A percentile compares a stretch with the other conserved stretches of the same genome.
phyloP scores from a whole-genome alignment of 306 rosid species.

The Begonia loranthoides region DNA sequence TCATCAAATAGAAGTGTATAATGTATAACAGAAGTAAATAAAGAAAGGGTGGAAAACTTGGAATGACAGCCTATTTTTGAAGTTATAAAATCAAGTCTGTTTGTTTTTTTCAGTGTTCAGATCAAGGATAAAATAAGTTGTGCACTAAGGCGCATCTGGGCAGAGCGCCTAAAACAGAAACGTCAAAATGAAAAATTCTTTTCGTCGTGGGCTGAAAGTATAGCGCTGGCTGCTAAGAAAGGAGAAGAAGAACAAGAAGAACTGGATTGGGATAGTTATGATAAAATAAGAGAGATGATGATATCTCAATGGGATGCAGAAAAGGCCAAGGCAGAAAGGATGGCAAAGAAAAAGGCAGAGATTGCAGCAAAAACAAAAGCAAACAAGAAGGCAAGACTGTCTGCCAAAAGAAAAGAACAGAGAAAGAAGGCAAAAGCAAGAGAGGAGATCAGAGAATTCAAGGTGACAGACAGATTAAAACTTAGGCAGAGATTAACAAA shows the following conservation, averaged over 20 bases:
- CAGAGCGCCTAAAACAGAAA: slow-evolving; percentile 40
- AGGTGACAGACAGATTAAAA: slow-evolving; percentile 20
- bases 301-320: slow-evolving; percentile 27
- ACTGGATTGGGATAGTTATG: slow-evolving; percentile 67
- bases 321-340: slow-evolving; percentile 38
- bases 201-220: slow-evolving; percentile 39
- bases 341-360: slow-evolving; percentile 30
- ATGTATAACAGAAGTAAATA: no score
- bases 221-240: slow-evolving; percentile 60
- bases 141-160: slow-evolving; percentile 45
- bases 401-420: slow-evolving; percentile 16
- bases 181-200: slow-evolving; percentile 25
- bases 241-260: slow-evolving; percentile 52
- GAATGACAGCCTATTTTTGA: no score
- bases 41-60: no score
- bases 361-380: slow-evolving; percentile 35
- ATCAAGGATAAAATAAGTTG: slow-evolving; percentile 63
- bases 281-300: slow-evolving; percentile 38
- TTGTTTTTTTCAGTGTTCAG: slow-evolving; percentile 37
- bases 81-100: neutral
- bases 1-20: no score
- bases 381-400: slow-evolving; percentile 26
- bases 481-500: slow-evolving; percentile 24
- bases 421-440: slow-evolving; percentile 11
- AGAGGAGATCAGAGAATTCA: slow-evolving; percentile 17